Evolutionary conservation across 257 asterid species (phyloP), one percentile per base, ranked within the genome.

Genomic region (Nicotiana undulata): DNA sequence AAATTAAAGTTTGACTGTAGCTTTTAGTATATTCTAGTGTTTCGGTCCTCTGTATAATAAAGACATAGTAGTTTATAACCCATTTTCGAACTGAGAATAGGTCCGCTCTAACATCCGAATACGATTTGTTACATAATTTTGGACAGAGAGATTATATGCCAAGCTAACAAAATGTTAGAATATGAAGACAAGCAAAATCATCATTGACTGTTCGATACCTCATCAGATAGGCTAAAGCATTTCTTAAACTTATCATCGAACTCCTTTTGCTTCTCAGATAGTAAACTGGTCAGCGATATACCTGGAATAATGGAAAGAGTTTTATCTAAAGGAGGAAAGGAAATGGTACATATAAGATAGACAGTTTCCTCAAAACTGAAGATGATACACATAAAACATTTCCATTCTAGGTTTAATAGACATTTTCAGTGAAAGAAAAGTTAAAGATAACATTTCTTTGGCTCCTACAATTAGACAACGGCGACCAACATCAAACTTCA

Each of bases 241-340:
- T 85, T 88, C 51, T 84, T 89, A 80, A 91, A 96, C 82, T 90
- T 91, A 44, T 89, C 90, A 76, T 94, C 97, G 80, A 89, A 96
- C 16, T 89, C 95, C 82, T 84, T 85, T 81, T 86, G 89, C 90
- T 93, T 96, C 87, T 91, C 94, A 83, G 85, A 88, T 32, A 96
- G 87, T 81, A 76, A 91, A 80, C 82, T 83, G 80, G 91, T 88
- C 89, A 96, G 79, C 11, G 90, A 88, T 81, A 88, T 85, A 79
- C 98, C 99, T 93, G 89, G 72, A 82, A 86, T 58, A 75, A 83
- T 58, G 65, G 59, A 49, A 88, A 77, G 44, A 6, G 83, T 49
- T 85, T 60, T 49, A 64, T 59, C 44, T 59, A 66, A 70, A 37
- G 60, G 81, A 26, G 75, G 60, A 29, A 20, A 63, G 37, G 81